phyloP scores from a whole-genome alignment of 1,284 basidiomycete genomes.

The Takashimella tepidaria region DNA sequence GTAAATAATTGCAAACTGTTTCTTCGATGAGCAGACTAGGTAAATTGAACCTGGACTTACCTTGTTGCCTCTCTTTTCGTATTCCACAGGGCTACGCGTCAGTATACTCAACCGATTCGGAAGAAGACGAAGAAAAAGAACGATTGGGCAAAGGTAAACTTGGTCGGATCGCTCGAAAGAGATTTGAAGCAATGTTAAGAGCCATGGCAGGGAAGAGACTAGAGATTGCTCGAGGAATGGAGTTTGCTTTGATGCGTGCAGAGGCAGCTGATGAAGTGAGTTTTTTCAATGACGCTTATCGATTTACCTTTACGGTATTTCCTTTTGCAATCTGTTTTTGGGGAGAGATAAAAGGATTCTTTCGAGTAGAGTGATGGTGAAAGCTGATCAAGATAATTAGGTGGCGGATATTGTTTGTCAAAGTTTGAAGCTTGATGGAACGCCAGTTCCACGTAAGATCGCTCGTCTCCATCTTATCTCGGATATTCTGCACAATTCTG shows the following conservation, averaged over 20 bases:
- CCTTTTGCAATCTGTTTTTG: too few relatives aligned
- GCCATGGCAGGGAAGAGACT: slow-evolving; percentile 77
- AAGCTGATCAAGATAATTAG: too few relatives aligned
- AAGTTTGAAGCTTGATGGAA: slow-evolving; percentile 75
- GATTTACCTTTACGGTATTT: too few relatives aligned
- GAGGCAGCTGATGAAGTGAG: slow-evolving; percentile 83
- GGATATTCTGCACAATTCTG: slow-evolving; percentile 96
- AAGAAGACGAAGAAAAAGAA: slow-evolving; percentile 86
- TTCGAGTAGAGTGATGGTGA: too few relatives aligned
- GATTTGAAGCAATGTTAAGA: slow-evolving; percentile 86
- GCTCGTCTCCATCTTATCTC: slow-evolving; percentile 91
- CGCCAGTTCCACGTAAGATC: slow-evolving; percentile 91
- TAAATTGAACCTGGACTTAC: too few relatives aligned
- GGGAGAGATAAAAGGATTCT: too few relatives aligned
- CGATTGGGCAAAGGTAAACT: slow-evolving; percentile 64
- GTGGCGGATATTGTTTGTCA: slow-evolving; percentile 79
- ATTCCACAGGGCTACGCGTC: slow-evolving; percentile 77
- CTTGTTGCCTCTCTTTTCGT: too few relatives aligned
- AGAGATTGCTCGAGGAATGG: slow-evolving; percentile 90
- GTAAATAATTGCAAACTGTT: slow-evolving; percentile 50
- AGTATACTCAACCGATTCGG: slow-evolving; percentile 89
- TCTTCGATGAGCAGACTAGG: not conserved
- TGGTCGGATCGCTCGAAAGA: slow-evolving; percentile 67
- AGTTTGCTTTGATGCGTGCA: slow-evolving; percentile 89
- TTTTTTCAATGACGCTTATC: too few relatives aligned